Percentiles rank a stretch among this genome's conserved stretches.
Conservation (phyloP, 75 land plant species). For the Pinus albicaulis region DNA sequence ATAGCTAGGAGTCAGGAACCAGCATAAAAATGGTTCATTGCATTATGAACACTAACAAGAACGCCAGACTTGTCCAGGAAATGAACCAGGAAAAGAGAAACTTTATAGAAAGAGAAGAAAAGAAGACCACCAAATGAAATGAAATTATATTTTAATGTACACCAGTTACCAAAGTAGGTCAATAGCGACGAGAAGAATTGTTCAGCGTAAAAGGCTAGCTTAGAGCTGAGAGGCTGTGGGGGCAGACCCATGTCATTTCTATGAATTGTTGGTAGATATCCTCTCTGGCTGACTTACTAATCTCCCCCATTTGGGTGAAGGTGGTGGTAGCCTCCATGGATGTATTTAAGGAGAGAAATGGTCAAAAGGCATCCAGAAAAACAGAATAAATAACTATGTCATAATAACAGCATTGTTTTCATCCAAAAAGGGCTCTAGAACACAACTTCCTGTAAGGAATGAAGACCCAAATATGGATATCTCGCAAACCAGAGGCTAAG, state of each 20-base stretch:
- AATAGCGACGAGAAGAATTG: background rate
- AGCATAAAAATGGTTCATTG: too few relatives aligned
- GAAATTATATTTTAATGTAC: too few relatives aligned
- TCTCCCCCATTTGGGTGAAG: background rate
- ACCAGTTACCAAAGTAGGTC: too few relatives aligned
- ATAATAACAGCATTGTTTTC: background rate
- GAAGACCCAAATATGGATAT: background rate
- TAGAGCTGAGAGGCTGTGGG: background rate
- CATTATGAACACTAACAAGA: too few relatives aligned
- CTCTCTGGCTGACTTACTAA: background rate
- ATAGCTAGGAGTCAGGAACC: too few relatives aligned
- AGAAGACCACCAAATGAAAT: too few relatives aligned
- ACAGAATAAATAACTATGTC: background rate
- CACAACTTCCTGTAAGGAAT: background rate
- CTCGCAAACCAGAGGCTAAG: background rate
- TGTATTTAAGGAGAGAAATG: background rate
- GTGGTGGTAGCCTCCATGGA: background rate
- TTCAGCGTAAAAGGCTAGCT: background rate
- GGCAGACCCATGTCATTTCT: background rate
- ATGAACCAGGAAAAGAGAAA: too few relatives aligned
- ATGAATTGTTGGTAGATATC: background rate
- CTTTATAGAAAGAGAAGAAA: too few relatives aligned
- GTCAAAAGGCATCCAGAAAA: background rate
- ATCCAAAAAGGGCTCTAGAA: background rate
- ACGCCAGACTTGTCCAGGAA: too few relatives aligned